A percentile compares a stretch with the other conserved stretches of the same genome.
These are phyloP conservation scores for Fusarium musae DNA, from an alignment of 2,329 filamentous ascomycete genomes.

Conservation along the genomic window DNA sequence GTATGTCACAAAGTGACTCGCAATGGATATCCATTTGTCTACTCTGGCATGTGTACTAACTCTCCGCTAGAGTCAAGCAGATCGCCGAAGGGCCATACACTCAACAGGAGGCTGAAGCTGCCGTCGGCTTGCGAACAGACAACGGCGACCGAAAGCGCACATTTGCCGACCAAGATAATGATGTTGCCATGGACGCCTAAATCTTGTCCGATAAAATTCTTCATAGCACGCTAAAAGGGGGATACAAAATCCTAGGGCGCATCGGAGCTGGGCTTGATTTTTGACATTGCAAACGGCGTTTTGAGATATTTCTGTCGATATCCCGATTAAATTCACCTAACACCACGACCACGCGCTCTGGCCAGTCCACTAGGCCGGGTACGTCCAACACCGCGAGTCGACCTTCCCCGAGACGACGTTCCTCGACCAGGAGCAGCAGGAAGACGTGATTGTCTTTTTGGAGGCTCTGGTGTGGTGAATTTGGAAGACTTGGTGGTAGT, in stretches of 20 bases:
- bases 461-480: slow-evolving; percentile 54
- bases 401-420: slow-evolving; percentile 48
- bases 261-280: slow-evolving; percentile 22
- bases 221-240: not conserved
- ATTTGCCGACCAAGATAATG: slow-evolving; percentile 33
- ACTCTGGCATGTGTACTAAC: slow-evolving; percentile 33
- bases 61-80: slow-evolving; percentile 73
- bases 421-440: slow-evolving; percentile 56
- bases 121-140: slow-evolving; percentile 76
- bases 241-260: not conserved
- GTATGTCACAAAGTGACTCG: slow-evolving; percentile 48
- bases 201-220: slow-evolving; percentile 8
- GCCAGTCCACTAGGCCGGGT: slow-evolving; percentile 59
- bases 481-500: slow-evolving; percentile 63
- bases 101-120: slow-evolving; percentile 86
- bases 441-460: slow-evolving; percentile 58
- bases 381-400: slow-evolving; percentile 43
- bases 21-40: slow-evolving; percentile 12
- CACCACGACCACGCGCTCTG: slow-evolving; percentile 58
- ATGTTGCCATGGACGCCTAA: slow-evolving; percentile 51
- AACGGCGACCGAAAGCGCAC: slow-evolving; percentile 56
- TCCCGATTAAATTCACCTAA: slow-evolving; percentile 51
- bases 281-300: slow-evolving; percentile 30
- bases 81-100: slow-evolving; percentile 87
- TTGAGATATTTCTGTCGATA: slow-evolving; percentile 16